phyloP scores from a whole-genome alignment of 1,139 yeast species.

The Wickerhamomyces sp. region DNA sequence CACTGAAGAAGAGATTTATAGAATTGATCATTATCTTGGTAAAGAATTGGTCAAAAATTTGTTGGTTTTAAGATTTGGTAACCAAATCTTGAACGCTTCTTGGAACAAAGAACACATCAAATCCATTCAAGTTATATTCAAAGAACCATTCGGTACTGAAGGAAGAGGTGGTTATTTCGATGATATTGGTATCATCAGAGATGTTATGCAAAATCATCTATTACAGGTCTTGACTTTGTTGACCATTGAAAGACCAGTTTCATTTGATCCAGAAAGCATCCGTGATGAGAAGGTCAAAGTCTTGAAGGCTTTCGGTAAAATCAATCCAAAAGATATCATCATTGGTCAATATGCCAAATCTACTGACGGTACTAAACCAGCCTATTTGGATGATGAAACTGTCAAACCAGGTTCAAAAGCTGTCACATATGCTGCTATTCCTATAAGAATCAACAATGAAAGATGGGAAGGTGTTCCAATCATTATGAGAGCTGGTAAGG shows the following conservation, averaged over 20 bases:
- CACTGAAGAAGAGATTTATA: slow-evolving; percentile 84
- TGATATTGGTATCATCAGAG: slow-evolving; percentile 91
- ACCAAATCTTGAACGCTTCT: slow-evolving; percentile 73
- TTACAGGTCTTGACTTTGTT: slow-evolving; percentile 86
- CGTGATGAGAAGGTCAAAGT: slow-evolving; percentile 96
- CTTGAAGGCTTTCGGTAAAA: slow-evolving; percentile 70
- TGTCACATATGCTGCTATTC: slow-evolving; percentile 88
- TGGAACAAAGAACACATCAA: slow-evolving; percentile 82
- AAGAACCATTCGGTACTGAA: slow-evolving; percentile 96
- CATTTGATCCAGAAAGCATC: slow-evolving; percentile 85
- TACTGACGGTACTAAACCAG: slow-evolving; percentile 84
- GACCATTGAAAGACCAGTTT: slow-evolving; percentile 93
- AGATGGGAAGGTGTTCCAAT: slow-evolving; percentile 99
- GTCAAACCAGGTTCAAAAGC: slow-evolving; percentile 78
- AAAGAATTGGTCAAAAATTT: slow-evolving; percentile 97
- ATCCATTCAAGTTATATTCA: slow-evolving; percentile 82
- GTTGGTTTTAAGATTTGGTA: slow-evolving; percentile 83
- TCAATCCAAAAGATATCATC: slow-evolving; percentile 61
- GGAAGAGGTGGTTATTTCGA: slow-evolving; percentile 99
- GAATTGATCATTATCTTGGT: slow-evolving; percentile 97
- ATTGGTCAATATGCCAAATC: slow-evolving; percentile 87
- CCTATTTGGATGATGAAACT: slow-evolving; percentile 90
- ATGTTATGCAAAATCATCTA: slow-evolving; percentile 96
- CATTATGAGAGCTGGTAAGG: slow-evolving; percentile 94
- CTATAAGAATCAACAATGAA: slow-evolving; percentile 75